Base-by-base conservation (phyloP, 257 asterid genomes). In the Fraxinus pennsylvanica region DNA sequence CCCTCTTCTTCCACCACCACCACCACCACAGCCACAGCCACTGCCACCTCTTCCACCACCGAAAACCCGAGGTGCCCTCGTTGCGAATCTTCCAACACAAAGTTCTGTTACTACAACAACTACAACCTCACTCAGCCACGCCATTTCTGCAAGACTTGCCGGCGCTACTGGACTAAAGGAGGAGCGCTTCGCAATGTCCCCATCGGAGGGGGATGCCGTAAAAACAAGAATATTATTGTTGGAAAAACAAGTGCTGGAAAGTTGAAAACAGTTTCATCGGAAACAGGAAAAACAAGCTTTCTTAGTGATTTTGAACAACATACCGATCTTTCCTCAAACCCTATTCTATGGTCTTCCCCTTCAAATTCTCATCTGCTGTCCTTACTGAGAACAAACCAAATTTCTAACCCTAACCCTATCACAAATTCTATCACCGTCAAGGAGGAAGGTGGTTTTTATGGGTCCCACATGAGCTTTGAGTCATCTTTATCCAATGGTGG, bases 101-200 rank as follows among this genome's bases (percentile, higher is more conserved):
- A 93, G 59, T 93, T 93, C 65, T 92, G 97, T 45, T 92, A 92
- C 88, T 92, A 92, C 88, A 92, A 92, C 89, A 92, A 92, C 92
- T 92, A 92, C 87, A 92, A 91, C 82, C 92, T 92, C 83, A 92
- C 97, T 39, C 97, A 92, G 80, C 97, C 97, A 0, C 97, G 97
- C 82, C 96, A 92, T 75, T 92, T 92, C 86, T 92, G 97, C 90
- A 92, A 92, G 87, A 87, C 97, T 9, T 92, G 97, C 82, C 95
- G 96, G 72, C 97, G 97, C 54, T 92, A 92, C 81, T 92, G 97
- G 97, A 92, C 97, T 1, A 92, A 91, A 83, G 97, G 97, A 33
- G 97, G 97, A 17, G 96, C 97, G 13, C 83, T 92, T 25, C 92
- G 97, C 71, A 92, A 90, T 78, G 97, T 92, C 79, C 97, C 97